Evolutionary conservation across 2,329 filamentous ascomycete genomes (phyloP), one percentile per base, ranked within the genome.

Genomic region (Cordyceps pruinosa): DNA sequence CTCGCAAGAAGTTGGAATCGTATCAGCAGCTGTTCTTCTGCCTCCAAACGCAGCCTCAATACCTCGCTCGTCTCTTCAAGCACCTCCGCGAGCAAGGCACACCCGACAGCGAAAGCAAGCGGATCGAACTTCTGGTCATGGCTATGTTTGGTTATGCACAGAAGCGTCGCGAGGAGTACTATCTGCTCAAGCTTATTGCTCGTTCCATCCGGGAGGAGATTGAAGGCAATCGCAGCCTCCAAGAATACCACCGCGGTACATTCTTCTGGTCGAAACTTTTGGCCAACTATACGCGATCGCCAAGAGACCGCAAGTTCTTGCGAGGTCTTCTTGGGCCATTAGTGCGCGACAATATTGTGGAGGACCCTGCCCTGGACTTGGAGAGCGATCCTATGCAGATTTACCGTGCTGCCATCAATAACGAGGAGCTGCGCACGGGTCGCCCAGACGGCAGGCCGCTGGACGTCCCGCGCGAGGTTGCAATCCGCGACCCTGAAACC

Each of bases 11-110:
- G 78, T 82, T 99, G 1, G 93, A 97, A 65, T 90, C 90, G 25
- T 99, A 99, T 69, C 95, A 99, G 71, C 91, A 97, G 68, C 82
- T 99, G 15, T 99, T 99, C 76, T 97, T 99, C 77, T 87, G 92
- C 60, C 82, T 99, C 4, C 94, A 99, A 69, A 99, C 94, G 0
- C 95, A 99, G 66, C 90, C 94, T 4, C 90, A 96, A 61, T 99
- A 99, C 67, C 82, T 99, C 42, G 90, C 92, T 28, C 83, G 92
- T 13, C 79, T 97, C 1, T 97, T 97, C 79, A 86, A 85, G 69
- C 84, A 87, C 44, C 75, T 97, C 30, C 86, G 91, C 30, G 90
- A 96, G 71, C 83, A 89, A 64, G 90, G 88, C 42, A 90, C 89
- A 1, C 78, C 90, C 0, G 94, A 99, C 66, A 95, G 94, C 72